Base-by-base conservation (phyloP, 176 grass and related monocot genomes). In the Carex parvula region DNA sequence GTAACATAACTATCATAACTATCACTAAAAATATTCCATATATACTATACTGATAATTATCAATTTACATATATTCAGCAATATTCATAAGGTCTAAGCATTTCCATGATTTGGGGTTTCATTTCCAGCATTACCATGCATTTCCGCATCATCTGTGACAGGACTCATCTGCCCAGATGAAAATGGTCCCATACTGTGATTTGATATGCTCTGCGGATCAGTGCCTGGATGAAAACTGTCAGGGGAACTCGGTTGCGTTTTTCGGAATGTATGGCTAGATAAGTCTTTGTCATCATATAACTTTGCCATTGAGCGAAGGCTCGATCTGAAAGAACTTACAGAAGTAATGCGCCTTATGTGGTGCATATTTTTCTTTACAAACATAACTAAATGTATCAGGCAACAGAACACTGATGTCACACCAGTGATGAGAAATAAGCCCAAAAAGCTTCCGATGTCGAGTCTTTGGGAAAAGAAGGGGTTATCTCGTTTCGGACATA, bases 401-500 rank as follows among this genome's bases (percentile, higher is more conserved):
- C 57, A 73, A 44, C 62, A 80, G 4, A 52, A 35, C 8, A 69
- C 61, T 74, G 91, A 85, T 12, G 64, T 83, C 24, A 64, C 48
- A 24, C 69, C 85, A 1, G 84, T 92, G 61, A 89, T 69, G 3
- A 93, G 52, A 33, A 91, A 93, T 12, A 89, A 57, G 60, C 70
- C 84, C 17, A 44, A 53, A 61, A 91, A 93, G 54, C 72, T 91
- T 64, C 22, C 21, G 26, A 91, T 14, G 37, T 83, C 86, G 20
- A 93, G 89, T 4, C 60, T 78, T 3, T 86, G 33, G 16, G 89
- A 87, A 52, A 61, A 78, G 14, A 82, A 22, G 16, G 3, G 37
- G 37, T 3, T 33, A 41, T 86, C 84, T 42, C 78, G 85, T 50
- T 67, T 75, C 29, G 79, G 79, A 11, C 84, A 85, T 3, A 44